Conservation (phyloP, 192 early-diverging fungal species). For the Coemansia sp. region DNA sequence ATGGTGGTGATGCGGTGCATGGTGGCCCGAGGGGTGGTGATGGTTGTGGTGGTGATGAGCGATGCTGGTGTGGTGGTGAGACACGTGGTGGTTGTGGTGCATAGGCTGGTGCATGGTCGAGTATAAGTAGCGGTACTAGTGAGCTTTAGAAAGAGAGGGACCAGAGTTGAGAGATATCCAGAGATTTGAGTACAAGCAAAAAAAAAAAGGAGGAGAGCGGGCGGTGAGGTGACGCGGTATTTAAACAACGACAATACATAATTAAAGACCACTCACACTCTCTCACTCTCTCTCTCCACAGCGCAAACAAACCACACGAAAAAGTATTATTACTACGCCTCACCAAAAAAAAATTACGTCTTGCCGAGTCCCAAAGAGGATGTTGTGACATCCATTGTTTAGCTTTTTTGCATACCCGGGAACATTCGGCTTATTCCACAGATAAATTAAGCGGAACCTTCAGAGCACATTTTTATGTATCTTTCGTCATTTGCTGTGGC, state of each 20-base stretch:
- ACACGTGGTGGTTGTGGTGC: constrained; percentile 9
- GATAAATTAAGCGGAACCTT: too few relatives aligned
- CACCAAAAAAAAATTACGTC: neutral
- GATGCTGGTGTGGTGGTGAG: constrained; percentile 10
- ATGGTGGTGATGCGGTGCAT: constrained; percentile 15
- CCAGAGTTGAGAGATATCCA: neutral
- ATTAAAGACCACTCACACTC: neutral
- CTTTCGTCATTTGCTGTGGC: too few relatives aligned
- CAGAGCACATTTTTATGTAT: too few relatives aligned
- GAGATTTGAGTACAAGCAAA: neutral
- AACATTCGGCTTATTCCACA: constrained; percentile 1
- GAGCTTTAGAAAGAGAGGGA: neutral
- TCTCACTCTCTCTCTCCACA: too few relatives aligned
- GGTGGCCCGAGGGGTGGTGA: constrained; percentile 18
- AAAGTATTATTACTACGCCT: neutral
- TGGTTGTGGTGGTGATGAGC: constrained; percentile 30
- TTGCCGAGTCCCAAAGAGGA: too few relatives aligned
- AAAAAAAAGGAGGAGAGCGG: neutral
- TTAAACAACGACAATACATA: neutral
- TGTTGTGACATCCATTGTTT: too few relatives aligned
- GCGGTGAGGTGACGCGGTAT: neutral
- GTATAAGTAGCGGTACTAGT: neutral
- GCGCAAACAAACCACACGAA: too few relatives aligned
- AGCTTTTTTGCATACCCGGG: neutral
- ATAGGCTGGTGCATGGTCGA: constrained; percentile 11